These are phyloP conservation scores for Neurospora sp. DNA, from an alignment of 495 filamentous ascomycete genomes.

Conservation along the genomic window DNA sequence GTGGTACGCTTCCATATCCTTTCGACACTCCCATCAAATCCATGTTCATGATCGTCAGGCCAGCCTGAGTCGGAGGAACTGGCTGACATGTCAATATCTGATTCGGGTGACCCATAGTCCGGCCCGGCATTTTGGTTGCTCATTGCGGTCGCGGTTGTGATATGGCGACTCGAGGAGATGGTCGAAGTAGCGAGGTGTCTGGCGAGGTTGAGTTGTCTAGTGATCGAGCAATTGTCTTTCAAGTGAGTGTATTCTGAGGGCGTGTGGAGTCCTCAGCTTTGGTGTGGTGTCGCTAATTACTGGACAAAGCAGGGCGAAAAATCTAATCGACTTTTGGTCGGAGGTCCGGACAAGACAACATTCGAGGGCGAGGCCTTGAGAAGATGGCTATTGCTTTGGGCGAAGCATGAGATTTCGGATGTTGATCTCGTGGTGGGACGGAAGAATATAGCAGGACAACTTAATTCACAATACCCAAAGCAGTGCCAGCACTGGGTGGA, in stretches of 20 bases:
- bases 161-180: neutral
- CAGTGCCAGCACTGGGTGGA: neutral
- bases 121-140: neutral
- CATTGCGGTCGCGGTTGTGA: neutral
- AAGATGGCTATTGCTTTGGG: no score
- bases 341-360: neutral
- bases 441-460: no score
- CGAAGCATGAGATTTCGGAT: no score
- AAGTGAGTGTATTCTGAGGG: neutral
- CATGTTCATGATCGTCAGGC: neutral
- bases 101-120: neutral
- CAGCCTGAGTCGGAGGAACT: neutral
- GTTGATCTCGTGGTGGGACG: no score
- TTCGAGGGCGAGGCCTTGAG: no score
- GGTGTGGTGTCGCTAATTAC: neutral
- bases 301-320: no score
- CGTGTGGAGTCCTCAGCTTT: neutral
- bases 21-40: constrained; percentile 15
- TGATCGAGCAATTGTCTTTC: neutral
- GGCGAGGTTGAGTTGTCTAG: neutral
- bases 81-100: neutral
- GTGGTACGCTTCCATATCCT: constrained; percentile 10
- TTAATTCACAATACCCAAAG: neutral
- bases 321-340: no score
- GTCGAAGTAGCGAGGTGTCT: neutral